phyloP scores from a whole-genome alignment of 108 stramenopile genomes.

The Aurantiochytrium sp. region DNA sequence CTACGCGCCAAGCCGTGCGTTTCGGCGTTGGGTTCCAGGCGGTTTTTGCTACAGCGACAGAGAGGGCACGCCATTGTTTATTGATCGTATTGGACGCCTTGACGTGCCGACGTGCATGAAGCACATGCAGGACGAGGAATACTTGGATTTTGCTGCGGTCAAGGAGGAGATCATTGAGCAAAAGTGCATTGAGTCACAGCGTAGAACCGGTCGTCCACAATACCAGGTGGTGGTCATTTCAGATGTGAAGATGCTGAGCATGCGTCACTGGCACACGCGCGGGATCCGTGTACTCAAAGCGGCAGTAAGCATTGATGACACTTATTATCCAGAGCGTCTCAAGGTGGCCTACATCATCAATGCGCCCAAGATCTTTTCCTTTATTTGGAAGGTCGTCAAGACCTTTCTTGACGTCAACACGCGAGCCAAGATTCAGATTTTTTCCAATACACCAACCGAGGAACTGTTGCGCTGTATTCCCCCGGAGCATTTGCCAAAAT shows the following conservation, averaged over 20 bases:
- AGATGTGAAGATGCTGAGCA: background rate
- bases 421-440: background rate
- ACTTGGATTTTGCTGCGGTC: background rate
- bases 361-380: background rate
- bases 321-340: background rate
- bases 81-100: background rate
- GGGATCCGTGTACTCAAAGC: background rate
- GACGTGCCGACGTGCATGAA: background rate
- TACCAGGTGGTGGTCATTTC: background rate
- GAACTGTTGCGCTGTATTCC: background rate
- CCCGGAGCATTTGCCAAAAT: background rate
- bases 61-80: background rate
- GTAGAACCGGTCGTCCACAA: background rate
- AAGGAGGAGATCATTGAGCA: background rate
- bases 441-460: background rate
- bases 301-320: background rate
- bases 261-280: background rate
- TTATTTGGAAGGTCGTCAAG: conserved; percentile 7
- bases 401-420: background rate
- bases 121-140: background rate
- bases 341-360: background rate
- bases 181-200: background rate
- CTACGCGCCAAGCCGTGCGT: background rate
- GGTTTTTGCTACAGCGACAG: background rate
- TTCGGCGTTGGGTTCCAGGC: background rate